These are phyloP conservation scores for Neonectria sp. DNA, from an alignment of 2,329 filamentous ascomycete genomes.

Conservation along the genomic window DNA sequence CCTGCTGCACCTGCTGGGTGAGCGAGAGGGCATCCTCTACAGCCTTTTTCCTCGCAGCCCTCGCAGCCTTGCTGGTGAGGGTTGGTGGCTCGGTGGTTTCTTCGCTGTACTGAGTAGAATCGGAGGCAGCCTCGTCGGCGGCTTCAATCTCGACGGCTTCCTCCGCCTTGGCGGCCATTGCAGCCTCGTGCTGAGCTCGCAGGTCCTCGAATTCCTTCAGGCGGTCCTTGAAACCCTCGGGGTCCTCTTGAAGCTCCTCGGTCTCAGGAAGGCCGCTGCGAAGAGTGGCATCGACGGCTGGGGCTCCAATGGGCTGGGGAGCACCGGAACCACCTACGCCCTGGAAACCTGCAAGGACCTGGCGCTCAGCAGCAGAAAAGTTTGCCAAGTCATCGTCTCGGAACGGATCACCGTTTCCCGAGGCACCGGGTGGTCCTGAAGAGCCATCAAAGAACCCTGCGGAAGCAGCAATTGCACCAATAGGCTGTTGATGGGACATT, in stretches of 20 bases:
- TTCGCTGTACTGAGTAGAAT: conserved; percentile 31
- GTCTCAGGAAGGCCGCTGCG: conserved; percentile 65
- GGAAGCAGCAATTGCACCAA: conserved; percentile 72
- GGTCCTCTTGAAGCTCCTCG: conserved; percentile 67
- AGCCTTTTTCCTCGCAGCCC: conserved; percentile 52
- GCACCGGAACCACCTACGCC: conserved; percentile 39
- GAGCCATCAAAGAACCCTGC: conserved; percentile 80
- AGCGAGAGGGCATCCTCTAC: conserved; percentile 71
- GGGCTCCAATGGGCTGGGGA: conserved; percentile 57
- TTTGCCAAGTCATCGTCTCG: conserved; percentile 83
- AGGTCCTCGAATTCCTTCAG: conserved; percentile 88
- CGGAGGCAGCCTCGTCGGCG: conserved; percentile 33
- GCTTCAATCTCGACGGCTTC: conserved; percentile 55
- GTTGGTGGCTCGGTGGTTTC: conserved; percentile 29
- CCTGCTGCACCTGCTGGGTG: conserved; percentile 88
- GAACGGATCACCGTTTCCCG: conserved; percentile 65
- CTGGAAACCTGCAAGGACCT: conserved; percentile 62
- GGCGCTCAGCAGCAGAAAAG: conserved; percentile 69
- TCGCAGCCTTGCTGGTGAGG: conserved; percentile 45
- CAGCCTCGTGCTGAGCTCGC: conserved; percentile 79
- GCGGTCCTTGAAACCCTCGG: conserved; percentile 77
- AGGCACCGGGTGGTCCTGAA: conserved; percentile 46
- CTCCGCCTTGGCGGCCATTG: conserved; percentile 55
- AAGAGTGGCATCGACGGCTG: conserved; percentile 51
- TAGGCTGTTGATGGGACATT: conserved; percentile 62